These are phyloP conservation scores for Suillus fuscotomentosus DNA, from an alignment of 768 basidiomycete species.

Conservation along the genomic window DNA sequence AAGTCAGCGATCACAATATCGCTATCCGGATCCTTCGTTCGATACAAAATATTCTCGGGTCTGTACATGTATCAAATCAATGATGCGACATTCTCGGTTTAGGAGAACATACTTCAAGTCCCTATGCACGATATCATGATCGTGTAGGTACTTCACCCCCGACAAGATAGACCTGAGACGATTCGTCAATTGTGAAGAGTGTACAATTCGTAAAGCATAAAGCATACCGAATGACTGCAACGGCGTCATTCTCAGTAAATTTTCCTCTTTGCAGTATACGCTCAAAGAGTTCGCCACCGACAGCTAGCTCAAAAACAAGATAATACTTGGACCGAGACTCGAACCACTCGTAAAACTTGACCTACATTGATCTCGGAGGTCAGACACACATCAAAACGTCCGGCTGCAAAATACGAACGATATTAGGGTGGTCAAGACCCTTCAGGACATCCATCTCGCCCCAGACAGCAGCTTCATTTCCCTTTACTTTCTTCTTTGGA, in stretches of 20 bases:
- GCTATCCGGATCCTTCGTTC: slow-evolving; percentile 71
- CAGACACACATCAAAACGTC: not conserved
- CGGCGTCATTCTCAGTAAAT: slow-evolving; percentile 92
- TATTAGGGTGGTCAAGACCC: slow-evolving; percentile 87
- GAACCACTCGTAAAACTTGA: slow-evolving; percentile 97
- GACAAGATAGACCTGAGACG: slow-evolving; percentile 68
- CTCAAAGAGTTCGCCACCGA: slow-evolving; percentile 94
- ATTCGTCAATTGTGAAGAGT: not conserved
- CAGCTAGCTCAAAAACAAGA: slow-evolving; percentile 91
- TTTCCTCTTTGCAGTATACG: slow-evolving; percentile 82
- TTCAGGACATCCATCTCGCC: slow-evolving; percentile 92
- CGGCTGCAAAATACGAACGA: slow-evolving; percentile 49
- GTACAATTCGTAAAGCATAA: slow-evolving; percentile 32
- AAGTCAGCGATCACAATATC: slow-evolving; percentile 96
- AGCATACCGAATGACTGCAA: slow-evolving; percentile 67
- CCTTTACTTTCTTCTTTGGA: slow-evolving; percentile 92
- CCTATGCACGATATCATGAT: slow-evolving; percentile 92
- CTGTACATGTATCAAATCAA: slow-evolving; percentile 33
- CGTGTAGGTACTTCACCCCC: slow-evolving; percentile 87
- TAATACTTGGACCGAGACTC: slow-evolving; percentile 94
- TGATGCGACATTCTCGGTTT: not conserved
- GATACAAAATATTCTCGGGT: slow-evolving; percentile 95
- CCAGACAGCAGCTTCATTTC: slow-evolving; percentile 86
- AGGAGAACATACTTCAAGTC: slow-evolving; percentile 74
- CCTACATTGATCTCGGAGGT: slow-evolving; percentile 40